Base-by-base conservation (phyloP, 2,329 filamentous ascomycete genomes). In the Teratosphaeria nubilosa region DNA sequence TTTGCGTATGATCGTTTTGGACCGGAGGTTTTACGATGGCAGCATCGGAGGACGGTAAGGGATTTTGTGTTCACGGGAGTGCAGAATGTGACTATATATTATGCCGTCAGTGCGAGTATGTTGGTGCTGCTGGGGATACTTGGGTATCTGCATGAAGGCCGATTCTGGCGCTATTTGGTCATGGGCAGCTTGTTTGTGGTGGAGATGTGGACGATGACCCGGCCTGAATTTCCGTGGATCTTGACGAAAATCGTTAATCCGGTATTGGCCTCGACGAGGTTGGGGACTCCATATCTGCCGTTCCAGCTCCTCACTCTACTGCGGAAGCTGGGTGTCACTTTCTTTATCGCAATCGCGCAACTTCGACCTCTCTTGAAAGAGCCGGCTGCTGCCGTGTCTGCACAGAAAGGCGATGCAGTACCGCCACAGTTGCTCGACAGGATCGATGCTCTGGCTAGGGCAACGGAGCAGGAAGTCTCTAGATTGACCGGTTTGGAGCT, bases 1-100 rank as follows among this genome's bases (percentile, higher is more conserved):
- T 95, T 94, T 71, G 91, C 90, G 7, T 96, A 96, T 74, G 90
- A 96, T 70, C 85, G 90, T 53, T 91, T 96, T 71, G 91, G 91
- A 0, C 86, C 89, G 0, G 83, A 84, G 30, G 80, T 91, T 22
- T 72, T 86, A 13, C 70, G 72, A 9, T 92, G 86, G 86, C 76
- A 81, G 63, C 78, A 82, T 63, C 87, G 84, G 74, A 75, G 80
- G 56, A 89, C 87, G 0, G 76, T 88, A 58, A 81, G 81, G 60
- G 91, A 96, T 70, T 95, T 83, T 70, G 77, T 95, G 53, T 77
- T 81, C 56, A 77, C 80, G 14, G 91, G 89, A 57, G 75, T 89
- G n/a, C 80, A 81, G 63, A 71, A 73, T 11, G 75, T 85, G 14
- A 64, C 84, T 1, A 80, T 82, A 1, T 84, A 87, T 72, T 90